Percentiles rank a stretch among this genome's conserved stretches.
phyloP scores from a whole-genome alignment of 2,329 filamentous ascomycete species.

The Cercospora nicotianae region DNA sequence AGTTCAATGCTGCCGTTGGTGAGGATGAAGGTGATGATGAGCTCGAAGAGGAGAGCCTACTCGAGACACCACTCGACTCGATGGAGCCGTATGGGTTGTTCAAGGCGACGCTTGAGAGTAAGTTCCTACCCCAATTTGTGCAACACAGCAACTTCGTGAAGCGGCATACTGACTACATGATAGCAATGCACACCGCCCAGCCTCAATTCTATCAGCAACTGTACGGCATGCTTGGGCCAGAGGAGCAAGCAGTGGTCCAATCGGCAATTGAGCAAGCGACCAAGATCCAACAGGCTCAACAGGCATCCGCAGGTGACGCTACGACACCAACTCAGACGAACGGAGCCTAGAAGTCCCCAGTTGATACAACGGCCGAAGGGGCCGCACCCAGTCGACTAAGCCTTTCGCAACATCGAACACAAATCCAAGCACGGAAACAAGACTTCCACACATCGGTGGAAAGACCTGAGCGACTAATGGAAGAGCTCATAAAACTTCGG shows the following conservation, averaged over 20 bases:
- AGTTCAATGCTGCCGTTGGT: slow-evolving; percentile 53
- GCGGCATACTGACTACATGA: not conserved
- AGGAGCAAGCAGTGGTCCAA: slow-evolving; percentile 80
- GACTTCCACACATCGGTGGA: not conserved
- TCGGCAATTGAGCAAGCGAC: slow-evolving; percentile 72
- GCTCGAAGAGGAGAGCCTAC: slow-evolving; percentile 84
- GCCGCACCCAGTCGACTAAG: not conserved
- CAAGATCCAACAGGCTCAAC: slow-evolving; percentile 44
- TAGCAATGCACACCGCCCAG: slow-evolving; percentile 78
- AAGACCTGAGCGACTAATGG: not conserved
- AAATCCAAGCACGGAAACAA: not conserved
- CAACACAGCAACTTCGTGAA: not conserved
- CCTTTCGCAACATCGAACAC: not conserved
- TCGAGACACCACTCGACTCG: slow-evolving; percentile 93
- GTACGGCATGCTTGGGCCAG: slow-evolving; percentile 72
- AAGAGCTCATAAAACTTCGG: not conserved
- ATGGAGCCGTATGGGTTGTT: slow-evolving; percentile 93
- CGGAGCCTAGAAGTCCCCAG: slow-evolving; percentile 5
- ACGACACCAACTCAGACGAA: slow-evolving; percentile 10
- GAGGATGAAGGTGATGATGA: slow-evolving; percentile 77
- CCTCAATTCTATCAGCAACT: slow-evolving; percentile 83
- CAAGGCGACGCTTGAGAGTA: slow-evolving; percentile 63
- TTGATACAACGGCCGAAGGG: not conserved
- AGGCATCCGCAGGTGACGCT: slow-evolving; percentile 14
- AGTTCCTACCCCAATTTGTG: not conserved